Conservation (phyloP, 495 filamentous ascomycete genomes). For the Lasiosphaeria miniovina region DNA sequence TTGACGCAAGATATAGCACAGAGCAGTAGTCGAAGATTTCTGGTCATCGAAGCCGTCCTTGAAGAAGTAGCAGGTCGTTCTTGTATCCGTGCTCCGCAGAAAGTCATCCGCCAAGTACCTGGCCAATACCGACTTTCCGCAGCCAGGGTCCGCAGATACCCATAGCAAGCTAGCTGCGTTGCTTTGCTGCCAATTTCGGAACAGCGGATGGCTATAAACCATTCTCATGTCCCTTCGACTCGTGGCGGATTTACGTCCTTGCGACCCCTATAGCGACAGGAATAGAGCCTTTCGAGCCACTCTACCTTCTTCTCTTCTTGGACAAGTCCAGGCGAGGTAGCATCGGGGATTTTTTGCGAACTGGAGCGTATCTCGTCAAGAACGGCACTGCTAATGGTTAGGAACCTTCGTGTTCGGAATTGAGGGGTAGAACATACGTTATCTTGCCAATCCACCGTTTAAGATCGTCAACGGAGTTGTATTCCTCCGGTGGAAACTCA, state of each 20-base stretch:
- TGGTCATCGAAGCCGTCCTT: slow-evolving; percentile 50
- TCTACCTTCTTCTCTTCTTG: no score
- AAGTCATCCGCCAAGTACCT: slow-evolving; percentile 42
- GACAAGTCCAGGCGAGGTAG: background rate
- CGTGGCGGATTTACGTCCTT: slow-evolving; percentile 40
- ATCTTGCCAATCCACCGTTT: slow-evolving; percentile 1
- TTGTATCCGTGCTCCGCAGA: slow-evolving; percentile 15
- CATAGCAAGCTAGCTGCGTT: slow-evolving; percentile 32
- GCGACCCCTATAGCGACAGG: slow-evolving; percentile 12
- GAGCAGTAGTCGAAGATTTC: slow-evolving; percentile 35
- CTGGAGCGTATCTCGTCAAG: background rate
- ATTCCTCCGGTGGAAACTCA: slow-evolving; percentile 3
- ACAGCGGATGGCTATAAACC: slow-evolving; percentile 37
- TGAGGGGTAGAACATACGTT: slow-evolving; percentile 1
- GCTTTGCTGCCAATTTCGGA: slow-evolving; percentile 30
- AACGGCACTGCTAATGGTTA: background rate
- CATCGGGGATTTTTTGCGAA: background rate
- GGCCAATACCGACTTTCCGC: slow-evolving; percentile 53
- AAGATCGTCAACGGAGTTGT: slow-evolving; percentile 3
- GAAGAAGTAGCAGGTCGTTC: slow-evolving; percentile 52
- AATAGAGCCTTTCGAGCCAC: no score
- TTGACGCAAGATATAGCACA: slow-evolving; percentile 48
- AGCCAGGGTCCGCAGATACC: slow-evolving; percentile 55
- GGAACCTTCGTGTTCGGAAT: background rate
- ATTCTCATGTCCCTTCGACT: slow-evolving; percentile 39